A percentile compares a stretch with the other conserved stretches of the same genome.
phyloP scores from a whole-genome alignment of 129 eudicot species.

The Helianthus tuberosus region DNA sequence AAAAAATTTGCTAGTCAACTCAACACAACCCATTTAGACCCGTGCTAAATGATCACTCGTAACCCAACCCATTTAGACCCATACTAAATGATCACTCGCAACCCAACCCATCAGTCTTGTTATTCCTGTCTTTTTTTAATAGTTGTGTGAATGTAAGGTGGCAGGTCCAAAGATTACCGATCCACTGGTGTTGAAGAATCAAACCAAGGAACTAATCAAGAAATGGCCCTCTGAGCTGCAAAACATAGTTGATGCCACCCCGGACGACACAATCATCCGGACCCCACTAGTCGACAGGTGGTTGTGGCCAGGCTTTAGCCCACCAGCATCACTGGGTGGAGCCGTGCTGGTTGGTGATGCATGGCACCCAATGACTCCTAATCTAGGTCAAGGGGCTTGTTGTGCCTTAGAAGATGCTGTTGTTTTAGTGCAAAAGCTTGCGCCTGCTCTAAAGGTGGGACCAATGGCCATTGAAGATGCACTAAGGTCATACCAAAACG shows the following conservation, averaged over 20 bases:
- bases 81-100: neutral
- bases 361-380: constrained; percentile 99
- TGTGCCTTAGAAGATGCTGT: constrained; percentile 96
- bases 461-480: constrained; percentile 61
- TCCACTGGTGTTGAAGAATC: constrained; percentile 62
- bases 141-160: constrained; percentile 7
- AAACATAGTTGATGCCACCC: constrained; percentile 56
- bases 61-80: neutral
- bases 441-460: constrained; percentile 47
- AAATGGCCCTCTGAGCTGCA: constrained; percentile 73
- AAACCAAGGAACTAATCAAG: constrained; percentile 52
- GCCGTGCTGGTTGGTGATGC: constrained; percentile 94
- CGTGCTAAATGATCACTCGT: neutral
- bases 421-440: constrained; percentile 67
- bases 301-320: constrained; percentile 85
- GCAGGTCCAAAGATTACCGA: constrained; percentile 91
- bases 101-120: neutral
- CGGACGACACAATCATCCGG: constrained; percentile 66
- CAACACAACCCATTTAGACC: neutral
- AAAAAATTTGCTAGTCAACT: neutral
- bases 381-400: constrained; percentile 98
- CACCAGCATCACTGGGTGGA: constrained; percentile 65
- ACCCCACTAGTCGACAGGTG: constrained; percentile 86
- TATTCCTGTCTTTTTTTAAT: neutral
- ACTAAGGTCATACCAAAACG: constrained; percentile 54